Conservation (phyloP, 495 filamentous ascomycete genomes). For the Penicillium lagena region DNA sequence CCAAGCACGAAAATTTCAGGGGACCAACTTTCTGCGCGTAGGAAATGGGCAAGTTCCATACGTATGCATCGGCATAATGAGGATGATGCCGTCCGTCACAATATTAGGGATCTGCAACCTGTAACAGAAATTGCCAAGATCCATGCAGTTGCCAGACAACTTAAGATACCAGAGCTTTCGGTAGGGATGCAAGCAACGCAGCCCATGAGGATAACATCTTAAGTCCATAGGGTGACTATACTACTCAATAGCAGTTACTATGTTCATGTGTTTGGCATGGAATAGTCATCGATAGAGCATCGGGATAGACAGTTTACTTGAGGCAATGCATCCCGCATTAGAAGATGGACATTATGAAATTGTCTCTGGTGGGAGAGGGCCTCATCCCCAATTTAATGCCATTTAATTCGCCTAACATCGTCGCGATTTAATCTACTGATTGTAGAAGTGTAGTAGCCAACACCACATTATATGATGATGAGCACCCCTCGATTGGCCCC, state of each 20-base stretch:
- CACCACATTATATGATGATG: no score
- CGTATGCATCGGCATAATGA: conserved; percentile 45
- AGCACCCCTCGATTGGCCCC: no score
- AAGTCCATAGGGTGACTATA: conserved; percentile 17
- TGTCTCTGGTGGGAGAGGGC: conserved; percentile 5
- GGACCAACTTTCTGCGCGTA: conserved; percentile 29
- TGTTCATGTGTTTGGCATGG: conserved; percentile 16
- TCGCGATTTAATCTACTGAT: no score
- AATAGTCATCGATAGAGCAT: conserved; percentile 27
- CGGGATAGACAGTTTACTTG: conserved; percentile 32
- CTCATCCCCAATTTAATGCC: no score
- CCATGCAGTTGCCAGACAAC: conserved; percentile 22
- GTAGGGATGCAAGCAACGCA: conserved; percentile 31
- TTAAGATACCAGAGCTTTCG: conserved; percentile 23
- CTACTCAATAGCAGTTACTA: conserved; percentile 3
- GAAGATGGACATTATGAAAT: conserved; percentile 16
- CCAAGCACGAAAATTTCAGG: conserved; percentile 37
- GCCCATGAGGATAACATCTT: conserved; percentile 20
- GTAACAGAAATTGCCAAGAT: conserved; percentile 25
- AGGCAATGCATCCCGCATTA: conserved; percentile 17
- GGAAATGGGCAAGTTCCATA: conserved; percentile 37
- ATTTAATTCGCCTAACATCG: no score
- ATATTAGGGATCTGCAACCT: conserved; percentile 38
- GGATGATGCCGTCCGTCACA: conserved; percentile 31
- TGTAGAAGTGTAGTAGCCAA: no score